phyloP scores from a whole-genome alignment of 2,329 filamentous ascomycete genomes.

The Alternaria conjuncta region DNA sequence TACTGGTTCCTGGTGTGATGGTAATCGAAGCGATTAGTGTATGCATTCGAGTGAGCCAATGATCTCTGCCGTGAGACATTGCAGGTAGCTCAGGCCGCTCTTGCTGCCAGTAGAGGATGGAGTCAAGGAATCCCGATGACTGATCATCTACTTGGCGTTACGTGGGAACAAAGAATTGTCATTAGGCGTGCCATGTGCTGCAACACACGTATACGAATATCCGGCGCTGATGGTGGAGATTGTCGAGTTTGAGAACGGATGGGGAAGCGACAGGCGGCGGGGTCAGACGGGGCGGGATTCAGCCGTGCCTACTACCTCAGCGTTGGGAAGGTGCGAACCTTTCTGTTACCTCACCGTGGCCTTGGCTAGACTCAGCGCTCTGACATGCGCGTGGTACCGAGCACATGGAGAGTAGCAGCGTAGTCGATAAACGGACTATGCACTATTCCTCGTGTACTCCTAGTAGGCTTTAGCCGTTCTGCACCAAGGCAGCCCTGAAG shows the following conservation, averaged over 20 bases:
- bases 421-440: background rate
- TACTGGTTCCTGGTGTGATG: background rate
- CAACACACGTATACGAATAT: background rate
- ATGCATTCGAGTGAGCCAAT: background rate
- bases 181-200: background rate
- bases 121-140: background rate
- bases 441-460: background rate
- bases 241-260: slow-evolving; percentile 1
- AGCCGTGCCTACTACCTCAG: slow-evolving; percentile 3
- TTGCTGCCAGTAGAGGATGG: background rate
- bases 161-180: background rate
- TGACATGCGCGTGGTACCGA: background rate
- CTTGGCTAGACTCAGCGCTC: background rate
- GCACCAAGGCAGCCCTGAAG: background rate
- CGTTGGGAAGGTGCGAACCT: slow-evolving; percentile 1
- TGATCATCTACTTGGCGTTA: background rate
- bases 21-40: background rate
- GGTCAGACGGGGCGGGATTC: background rate
- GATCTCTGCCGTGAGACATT: background rate
- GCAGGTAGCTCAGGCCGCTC: background rate
- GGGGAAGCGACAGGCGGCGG: slow-evolving; percentile 1
- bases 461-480: background rate
- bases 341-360: background rate
- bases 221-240: slow-evolving; percentile 1
- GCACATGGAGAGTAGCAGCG: background rate